Percentiles rank a stretch among this genome's conserved stretches.
These are phyloP conservation scores for Lasiosphaeris hirsuta DNA, from an alignment of 495 filamentous ascomycete genomes.

Conservation along the genomic window DNA sequence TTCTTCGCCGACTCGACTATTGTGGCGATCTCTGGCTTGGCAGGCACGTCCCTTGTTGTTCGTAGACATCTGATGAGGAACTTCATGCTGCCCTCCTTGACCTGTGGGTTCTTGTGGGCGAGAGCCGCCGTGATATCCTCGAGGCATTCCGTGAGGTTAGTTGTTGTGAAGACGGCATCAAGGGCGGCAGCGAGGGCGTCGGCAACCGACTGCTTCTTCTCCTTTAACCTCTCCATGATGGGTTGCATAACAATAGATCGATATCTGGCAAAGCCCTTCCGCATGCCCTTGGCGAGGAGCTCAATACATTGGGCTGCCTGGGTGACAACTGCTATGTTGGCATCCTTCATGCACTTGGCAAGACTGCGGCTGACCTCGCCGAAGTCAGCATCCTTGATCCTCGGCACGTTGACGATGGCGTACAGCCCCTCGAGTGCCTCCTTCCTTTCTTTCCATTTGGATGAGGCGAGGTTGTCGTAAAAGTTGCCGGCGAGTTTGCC, in stretches of 20 bases:
- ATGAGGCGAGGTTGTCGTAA: conserved; percentile 73
- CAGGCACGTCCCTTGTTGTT: conserved; percentile 76
- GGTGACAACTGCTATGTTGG: conserved; percentile 92
- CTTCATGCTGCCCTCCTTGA: conserved; percentile 90
- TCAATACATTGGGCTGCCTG: conserved; percentile 94
- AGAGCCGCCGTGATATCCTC: conserved; percentile 85
- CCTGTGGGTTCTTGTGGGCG: conserved; percentile 92
- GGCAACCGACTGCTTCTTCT: conserved; percentile 88
- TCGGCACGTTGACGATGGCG: conserved; percentile 73
- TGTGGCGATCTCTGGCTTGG: conserved; percentile 74
- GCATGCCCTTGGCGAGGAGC: conserved; percentile 81
- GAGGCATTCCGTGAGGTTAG: conserved; percentile 74
- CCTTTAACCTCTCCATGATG: conserved; percentile 92
- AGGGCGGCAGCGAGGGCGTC: conserved; percentile 83
- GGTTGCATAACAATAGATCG: conserved; percentile 73
- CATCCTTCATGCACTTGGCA: conserved; percentile 97
- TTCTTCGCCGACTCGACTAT: conserved; percentile 87
- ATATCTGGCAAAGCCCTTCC: conserved; percentile 75
- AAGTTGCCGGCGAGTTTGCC: conserved; percentile 82
- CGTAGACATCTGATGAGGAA: conserved; percentile 86
- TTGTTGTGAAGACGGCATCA: conserved; percentile 80
- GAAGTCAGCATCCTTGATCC: conserved; percentile 88
- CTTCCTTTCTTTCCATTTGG: conserved; percentile 99
- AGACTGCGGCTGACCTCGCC: conserved; percentile 75
- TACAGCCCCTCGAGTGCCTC: conserved; percentile 85